Base-by-base conservation (phyloP, 192 early-diverging fungal genomes). In the Entophlyctis luteolus region DNA sequence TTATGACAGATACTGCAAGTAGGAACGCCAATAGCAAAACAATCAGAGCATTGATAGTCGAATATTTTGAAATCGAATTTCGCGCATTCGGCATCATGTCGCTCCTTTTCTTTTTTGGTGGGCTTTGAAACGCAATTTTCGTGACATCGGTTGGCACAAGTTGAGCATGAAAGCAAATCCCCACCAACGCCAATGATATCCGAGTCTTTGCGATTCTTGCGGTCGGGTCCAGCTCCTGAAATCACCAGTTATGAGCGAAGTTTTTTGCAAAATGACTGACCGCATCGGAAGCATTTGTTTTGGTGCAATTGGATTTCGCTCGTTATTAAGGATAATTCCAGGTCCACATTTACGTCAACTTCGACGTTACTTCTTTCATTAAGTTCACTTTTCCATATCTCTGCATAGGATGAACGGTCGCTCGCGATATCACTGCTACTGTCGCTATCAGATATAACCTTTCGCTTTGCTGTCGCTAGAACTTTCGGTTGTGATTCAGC, bases 41-140 rank as follows among this genome's bases (percentile, higher is more conserved):
- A 70, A 37, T 52, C 34, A 2, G 35, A 6, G 35, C 68, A 70
- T 70, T 70, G 68, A 38, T 29, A 70, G 25, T 47, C 49, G n/a
- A 20, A 18, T 5, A 54, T 36, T 6, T 23, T 22, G 48, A 35
- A 70, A 22, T 47, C 57, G 32, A 62, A 16, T 6, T 4, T 8
- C n/a, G 16, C 27, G 28, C 46, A 27, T 32, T 27, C 18, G 4
- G 3, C 35, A 14, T 16, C 23, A 27, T 52, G 45, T 5, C 3
- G 0, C 27, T 52, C 37, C 12, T 34, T 32, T 23, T 68, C 56
- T 35, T 68, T 68, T 32, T 34, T 25, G 10, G 28, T 20, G 4
- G 55, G 68, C 29, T 70, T 70, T 3, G 6, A 22, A 16, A 18
- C 12, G 48, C 68, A 70, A 3, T 39, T 49, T 29, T 45, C 50